phyloP scores from a whole-genome alignment of 1,139 yeast genomes.

The Suhomyces maxii region DNA sequence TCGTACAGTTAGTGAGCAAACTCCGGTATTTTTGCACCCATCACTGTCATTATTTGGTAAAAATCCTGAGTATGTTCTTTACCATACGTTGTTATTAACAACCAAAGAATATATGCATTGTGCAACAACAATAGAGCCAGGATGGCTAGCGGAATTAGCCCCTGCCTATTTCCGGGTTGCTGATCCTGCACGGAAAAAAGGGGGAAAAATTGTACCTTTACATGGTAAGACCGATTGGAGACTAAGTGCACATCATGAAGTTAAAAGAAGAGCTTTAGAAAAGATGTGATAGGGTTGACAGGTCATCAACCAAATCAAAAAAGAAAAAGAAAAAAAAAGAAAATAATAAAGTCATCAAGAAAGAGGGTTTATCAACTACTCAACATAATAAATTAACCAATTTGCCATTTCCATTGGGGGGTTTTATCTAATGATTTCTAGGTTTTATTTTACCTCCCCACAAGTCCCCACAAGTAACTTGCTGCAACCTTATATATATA shows the following conservation, averaged over 20 bases:
- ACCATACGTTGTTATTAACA: slow-evolving; percentile 80
- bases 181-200: slow-evolving; percentile 42
- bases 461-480: too few relatives aligned
- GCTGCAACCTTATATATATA: too few relatives aligned
- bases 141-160: slow-evolving; percentile 83
- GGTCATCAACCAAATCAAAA: not conserved
- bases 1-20: slow-evolving; percentile 72
- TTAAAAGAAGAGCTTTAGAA: slow-evolving; percentile 34
- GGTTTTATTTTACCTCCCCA: too few relatives aligned
- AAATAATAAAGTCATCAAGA: not conserved
- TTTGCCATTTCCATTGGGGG: too few relatives aligned
- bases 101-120: slow-evolving; percentile 91
- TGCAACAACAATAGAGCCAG: slow-evolving; percentile 76
- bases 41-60: slow-evolving; percentile 78
- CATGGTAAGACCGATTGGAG: slow-evolving; percentile 55
- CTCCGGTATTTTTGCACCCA: slow-evolving; percentile 86
- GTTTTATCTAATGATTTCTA: too few relatives aligned
- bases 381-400: not conserved
- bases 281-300: slow-evolving; percentile 7
- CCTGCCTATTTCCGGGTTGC: slow-evolving; percentile 79
- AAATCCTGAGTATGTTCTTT: slow-evolving; percentile 75
- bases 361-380: not conserved
- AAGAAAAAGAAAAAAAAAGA: not conserved
- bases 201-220: slow-evolving; percentile 48
- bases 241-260: slow-evolving; percentile 37